Base-by-base conservation (phyloP, 2,329 filamentous ascomycete species). In the Trichoderma guizhouense region DNA sequence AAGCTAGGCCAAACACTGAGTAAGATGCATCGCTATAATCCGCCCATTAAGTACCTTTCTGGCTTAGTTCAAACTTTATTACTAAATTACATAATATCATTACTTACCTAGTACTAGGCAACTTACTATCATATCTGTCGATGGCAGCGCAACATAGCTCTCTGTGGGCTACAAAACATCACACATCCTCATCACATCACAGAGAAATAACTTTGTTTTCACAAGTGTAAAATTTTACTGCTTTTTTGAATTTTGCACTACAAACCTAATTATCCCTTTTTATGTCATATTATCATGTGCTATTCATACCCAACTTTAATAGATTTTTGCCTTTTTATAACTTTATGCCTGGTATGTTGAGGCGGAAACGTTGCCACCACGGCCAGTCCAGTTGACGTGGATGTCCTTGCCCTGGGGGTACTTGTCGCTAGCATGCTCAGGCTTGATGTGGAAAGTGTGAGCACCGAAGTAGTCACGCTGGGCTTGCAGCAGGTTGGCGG, bases 381-480 rank as follows among this genome's bases (percentile, higher is more conserved):
- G 93, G 79, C 96, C 96, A 78, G 96, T 99, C 96, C 96, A 99
- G 93, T 99, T 99, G 84, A 98, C 94, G 90, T 99, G 96, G 82
- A 95, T 96, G 84, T 98, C 90, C 86, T 94, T 86, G 83, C 91
- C 94, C 78, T 88, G 90, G 76, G 91, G 92, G 87, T 97, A 97
- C 86, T 94, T 94, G 72, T 87, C 90, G 83, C 80, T 92, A 78
- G 92, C 92, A 76, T 78, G 80, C 86, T 95, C 92, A 73, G 93
- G 92, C 91, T 96, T 95, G 86, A 96, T 89, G 79, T 87, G 87
- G 91, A 96, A 96, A 77, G 93, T 96, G 88, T 96, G 93, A 75
- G 93, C 93, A 83, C 96, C 96, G 82, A 99, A 99, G 93, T 98
- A 99, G 84, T 99, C 96, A 88, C 96, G 93, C 90, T 99, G 96